These are phyloP conservation scores for Metschnikowia vanudenii DNA, from an alignment of 805 yeast genomes.

Conservation along the genomic window DNA sequence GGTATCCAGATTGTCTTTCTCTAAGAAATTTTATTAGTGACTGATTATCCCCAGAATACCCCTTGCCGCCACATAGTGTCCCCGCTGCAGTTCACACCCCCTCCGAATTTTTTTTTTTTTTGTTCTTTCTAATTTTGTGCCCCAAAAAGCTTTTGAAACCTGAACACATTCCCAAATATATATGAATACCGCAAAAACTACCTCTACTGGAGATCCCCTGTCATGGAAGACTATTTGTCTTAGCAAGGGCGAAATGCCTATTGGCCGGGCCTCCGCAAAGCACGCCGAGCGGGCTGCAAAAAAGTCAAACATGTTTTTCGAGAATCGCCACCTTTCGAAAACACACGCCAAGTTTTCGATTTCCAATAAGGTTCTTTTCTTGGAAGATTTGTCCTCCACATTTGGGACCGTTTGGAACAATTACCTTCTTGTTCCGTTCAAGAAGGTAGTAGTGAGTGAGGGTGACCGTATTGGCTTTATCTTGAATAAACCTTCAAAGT, in stretches of 20 bases:
- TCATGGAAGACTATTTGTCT: slow-evolving; percentile 11
- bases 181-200: neutral
- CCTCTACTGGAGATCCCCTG: slow-evolving; percentile 7
- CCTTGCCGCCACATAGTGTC: slow-evolving; percentile 1
- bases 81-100: neutral
- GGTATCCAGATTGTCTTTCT: no score
- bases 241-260: slow-evolving; percentile 6
- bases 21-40: neutral
- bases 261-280: slow-evolving; percentile 33
- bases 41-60: neutral
- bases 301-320: slow-evolving; percentile 31
- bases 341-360: slow-evolving; percentile 31
- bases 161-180: neutral
- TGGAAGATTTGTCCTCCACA: slow-evolving; percentile 35
- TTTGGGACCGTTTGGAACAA: slow-evolving; percentile 40
- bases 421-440: slow-evolving; percentile 24
- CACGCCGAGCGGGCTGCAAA: slow-evolving; percentile 27
- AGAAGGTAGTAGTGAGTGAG: slow-evolving; percentile 7
- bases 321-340: slow-evolving; percentile 38
- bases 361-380: slow-evolving; percentile 20
- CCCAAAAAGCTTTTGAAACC: neutral
- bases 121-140: no score
- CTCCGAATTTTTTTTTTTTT: neutral
- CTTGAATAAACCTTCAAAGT: slow-evolving; percentile 29
- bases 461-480: slow-evolving; percentile 38